phyloP scores from a whole-genome alignment of 352 stramenopile species.

The Globisporangium alternatum region DNA sequence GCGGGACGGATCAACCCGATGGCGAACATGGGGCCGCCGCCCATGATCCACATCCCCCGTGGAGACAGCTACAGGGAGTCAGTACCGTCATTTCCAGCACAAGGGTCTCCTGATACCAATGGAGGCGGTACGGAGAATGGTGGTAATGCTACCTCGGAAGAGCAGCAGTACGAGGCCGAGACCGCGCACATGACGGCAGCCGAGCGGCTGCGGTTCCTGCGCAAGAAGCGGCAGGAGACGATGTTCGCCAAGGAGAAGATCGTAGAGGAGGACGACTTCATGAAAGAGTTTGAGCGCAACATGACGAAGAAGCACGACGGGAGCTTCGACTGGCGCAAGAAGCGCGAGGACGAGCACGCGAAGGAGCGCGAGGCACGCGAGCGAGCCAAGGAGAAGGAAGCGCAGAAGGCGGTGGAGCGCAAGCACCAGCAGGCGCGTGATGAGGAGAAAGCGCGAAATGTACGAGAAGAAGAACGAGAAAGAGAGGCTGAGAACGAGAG shows the following conservation, averaged over 20 bases:
- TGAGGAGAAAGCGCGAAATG: slow-evolving; percentile 22
- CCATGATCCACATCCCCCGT: slow-evolving; percentile 30
- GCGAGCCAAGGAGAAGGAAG: slow-evolving; percentile 13
- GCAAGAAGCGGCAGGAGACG: slow-evolving; percentile 55
- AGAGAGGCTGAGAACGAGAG: slow-evolving; percentile 15
- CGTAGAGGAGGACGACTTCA: slow-evolving; percentile 54
- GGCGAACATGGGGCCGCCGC: slow-evolving; percentile 22
- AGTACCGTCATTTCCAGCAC: neutral
- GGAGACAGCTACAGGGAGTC: slow-evolving; percentile 6
- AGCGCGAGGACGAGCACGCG: slow-evolving; percentile 12
- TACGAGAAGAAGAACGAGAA: slow-evolving; percentile 21
- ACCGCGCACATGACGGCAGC: slow-evolving; percentile 58
- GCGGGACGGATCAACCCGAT: slow-evolving; percentile 30
- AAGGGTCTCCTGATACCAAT: neutral
- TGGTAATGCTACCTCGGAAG: neutral
- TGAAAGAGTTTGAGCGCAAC: slow-evolving; percentile 61
- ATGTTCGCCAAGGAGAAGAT: slow-evolving; percentile 52
- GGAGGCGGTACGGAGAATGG: neutral
- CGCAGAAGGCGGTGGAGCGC: slow-evolving; percentile 27
- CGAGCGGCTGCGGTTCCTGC: slow-evolving; percentile 58
- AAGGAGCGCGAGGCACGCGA: neutral
- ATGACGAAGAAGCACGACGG: slow-evolving; percentile 64
- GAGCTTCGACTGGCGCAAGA: slow-evolving; percentile 15
- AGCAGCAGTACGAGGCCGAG: slow-evolving; percentile 55
- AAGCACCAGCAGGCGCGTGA: slow-evolving; percentile 23